Evolutionary conservation across 2,329 filamentous ascomycete genomes (phyloP), one percentile per base, ranked within the genome.

Genomic region (Colletotrichum zoysiae): DNA sequence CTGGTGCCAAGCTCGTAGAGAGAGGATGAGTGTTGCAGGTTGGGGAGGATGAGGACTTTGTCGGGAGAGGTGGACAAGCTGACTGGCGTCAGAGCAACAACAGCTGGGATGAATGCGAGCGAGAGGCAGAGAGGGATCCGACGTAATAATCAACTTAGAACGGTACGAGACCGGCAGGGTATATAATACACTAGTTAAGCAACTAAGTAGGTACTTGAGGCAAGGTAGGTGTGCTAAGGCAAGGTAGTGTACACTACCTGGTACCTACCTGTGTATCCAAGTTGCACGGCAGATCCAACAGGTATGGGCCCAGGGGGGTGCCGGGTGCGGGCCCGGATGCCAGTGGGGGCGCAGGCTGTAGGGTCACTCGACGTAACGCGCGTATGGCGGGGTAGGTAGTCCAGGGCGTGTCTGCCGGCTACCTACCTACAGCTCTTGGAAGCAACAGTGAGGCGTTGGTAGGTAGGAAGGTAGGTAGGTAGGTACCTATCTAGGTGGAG

Each of bases 71-170:
- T 69, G 65, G 55, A 55, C 48, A 48, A 69, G 65, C 69, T 71
- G 65, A 69, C 69, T 69, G 65, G 65, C 65, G 59, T 71, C 69
- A 69, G 65, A 71, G 65, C 69, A 57, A 57, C 20, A 68, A 57
- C 20, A 68, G 65, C 69, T 64, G 69, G 59, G 55, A 38, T 14
- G 20, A 38, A 18, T 56, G 33, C 30, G 53, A 56, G 20, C 48
- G 23, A 56, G 38, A 44, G 44, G n/a, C 18, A 44, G 55, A 26
- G 56, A 61, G 30, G 56, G 56, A 50, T 64, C 48, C 65, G 65
- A 71, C 69, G 69, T 71, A 69, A 71, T 71, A 71, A 71, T 71
- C 59, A 69, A 65, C 69, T 55, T 71, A 71, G 59, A 44, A 44
- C 14, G 59, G 59, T 62, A 62, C 44, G 46, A 48, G 59, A 50